A percentile compares a stretch with the other conserved stretches of the same genome.
Evolutionary conservation across 352 stramenopile genomes (phyloP).

Genomic region (Globisporangium mamillatum): DNA sequence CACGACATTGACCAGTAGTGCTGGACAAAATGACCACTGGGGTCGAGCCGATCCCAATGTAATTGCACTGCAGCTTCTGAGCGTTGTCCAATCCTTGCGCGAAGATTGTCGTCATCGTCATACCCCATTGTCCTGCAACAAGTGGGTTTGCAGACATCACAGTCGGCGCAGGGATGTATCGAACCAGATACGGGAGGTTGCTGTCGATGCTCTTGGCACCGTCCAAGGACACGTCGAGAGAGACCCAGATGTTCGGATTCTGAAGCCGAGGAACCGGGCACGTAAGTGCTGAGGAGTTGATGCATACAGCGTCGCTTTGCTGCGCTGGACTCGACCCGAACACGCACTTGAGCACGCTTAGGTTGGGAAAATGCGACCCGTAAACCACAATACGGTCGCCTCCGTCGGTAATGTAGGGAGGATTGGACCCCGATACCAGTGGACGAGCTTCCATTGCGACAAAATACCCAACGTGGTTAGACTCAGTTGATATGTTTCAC

Average conservation of each 20-base stretch:
- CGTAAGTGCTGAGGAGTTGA: conserved; percentile 26
- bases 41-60: conserved; percentile 11
- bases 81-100: conserved; percentile 12
- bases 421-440: conserved; percentile 20
- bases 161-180: conserved; percentile 25
- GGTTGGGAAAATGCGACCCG: conserved; percentile 28
- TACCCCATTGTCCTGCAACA: conserved; percentile 17
- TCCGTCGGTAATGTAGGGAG: conserved; percentile 27
- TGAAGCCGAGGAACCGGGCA: conserved; percentile 29
- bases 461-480: conserved; percentile 4
- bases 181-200: conserved; percentile 26
- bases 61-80: conserved; percentile 15
- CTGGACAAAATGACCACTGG: conserved; percentile 11
- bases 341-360: conserved; percentile 30
- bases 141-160: conserved; percentile 22
- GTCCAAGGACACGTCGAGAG: conserved; percentile 24
- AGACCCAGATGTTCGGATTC: conserved; percentile 27
- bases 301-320: conserved; percentile 17
- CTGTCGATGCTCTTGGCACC: not conserved
- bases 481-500: not conserved
- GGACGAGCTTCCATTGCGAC: conserved; percentile 23
- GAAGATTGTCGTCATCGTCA: conserved; percentile 23
- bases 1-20: conserved; percentile 9
- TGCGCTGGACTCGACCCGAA: conserved; percentile 22
- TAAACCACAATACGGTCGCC: conserved; percentile 26